Evolutionary conservation across 2,329 filamentous ascomycete genomes (phyloP).

Genomic region (Teratosphaeria pseudoeucalypti): DNA sequence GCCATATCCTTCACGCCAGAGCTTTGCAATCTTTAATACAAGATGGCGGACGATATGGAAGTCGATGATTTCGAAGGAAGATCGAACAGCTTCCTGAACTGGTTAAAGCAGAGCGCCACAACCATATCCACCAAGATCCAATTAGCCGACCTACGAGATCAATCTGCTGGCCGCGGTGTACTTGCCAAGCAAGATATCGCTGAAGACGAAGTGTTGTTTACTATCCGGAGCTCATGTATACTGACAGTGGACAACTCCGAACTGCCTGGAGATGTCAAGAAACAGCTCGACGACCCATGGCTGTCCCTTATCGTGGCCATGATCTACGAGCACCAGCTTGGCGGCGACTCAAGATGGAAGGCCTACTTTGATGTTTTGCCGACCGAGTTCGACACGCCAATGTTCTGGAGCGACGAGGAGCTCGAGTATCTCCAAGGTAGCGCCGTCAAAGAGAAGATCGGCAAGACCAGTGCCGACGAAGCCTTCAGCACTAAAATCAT

Average conservation of each 20-base stretch:
- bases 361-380: conserved; percentile 71
- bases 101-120: conserved; percentile 46
- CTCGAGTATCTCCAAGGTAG: conserved; percentile 65
- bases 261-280: conserved; percentile 35
- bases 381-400: conserved; percentile 64
- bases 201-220: conserved; percentile 69
- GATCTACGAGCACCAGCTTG: conserved; percentile 60
- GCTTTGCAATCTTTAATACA: neutral
- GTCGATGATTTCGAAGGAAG: neutral
- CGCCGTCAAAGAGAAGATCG: conserved; percentile 65
- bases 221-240: conserved; percentile 61
- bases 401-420: conserved; percentile 74
- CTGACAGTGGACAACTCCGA: conserved; percentile 64
- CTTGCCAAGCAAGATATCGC: conserved; percentile 61
- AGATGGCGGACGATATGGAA: neutral
- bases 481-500: conserved; percentile 52
- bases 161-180: conserved; percentile 51
- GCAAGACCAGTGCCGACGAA: conserved; percentile 58
- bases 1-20: neutral
- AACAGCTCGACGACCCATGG: conserved; percentile 35
- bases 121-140: conserved; percentile 48
- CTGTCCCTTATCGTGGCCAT: conserved; percentile 62
- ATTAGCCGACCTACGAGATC: conserved; percentile 46
- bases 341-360: conserved; percentile 58
- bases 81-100: conserved; percentile 39